phyloP scores from a whole-genome alignment of 257 asterid species.

The Solanum sejunctum region DNA sequence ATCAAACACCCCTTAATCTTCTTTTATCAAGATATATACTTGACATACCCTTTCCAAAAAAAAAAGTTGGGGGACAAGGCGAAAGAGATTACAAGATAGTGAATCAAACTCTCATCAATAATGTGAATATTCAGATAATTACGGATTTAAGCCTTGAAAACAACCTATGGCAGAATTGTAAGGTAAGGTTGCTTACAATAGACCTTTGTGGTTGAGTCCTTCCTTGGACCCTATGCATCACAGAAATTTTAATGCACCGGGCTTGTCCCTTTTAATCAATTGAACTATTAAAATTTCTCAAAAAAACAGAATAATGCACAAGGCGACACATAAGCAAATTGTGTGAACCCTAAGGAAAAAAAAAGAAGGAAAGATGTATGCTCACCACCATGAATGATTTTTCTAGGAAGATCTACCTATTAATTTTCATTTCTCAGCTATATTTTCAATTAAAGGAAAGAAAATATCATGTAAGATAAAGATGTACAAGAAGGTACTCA shows the following conservation, averaged over 20 bases:
- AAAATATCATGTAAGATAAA: not conserved
- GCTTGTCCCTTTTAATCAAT: no score
- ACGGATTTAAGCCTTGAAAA: no score
- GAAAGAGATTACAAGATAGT: not conserved
- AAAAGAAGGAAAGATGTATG: not conserved
- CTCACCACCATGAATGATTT: not conserved
- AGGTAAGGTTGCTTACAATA: no score
- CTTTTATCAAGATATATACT: not conserved
- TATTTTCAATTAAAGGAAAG: not conserved
- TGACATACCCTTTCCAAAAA: not conserved
- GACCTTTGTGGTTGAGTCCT: no score
- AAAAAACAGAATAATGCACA: not conserved
- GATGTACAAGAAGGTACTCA: not conserved
- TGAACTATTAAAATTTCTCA: not conserved
- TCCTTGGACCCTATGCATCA: no score
- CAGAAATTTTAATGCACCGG: no score
- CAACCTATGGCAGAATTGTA: no score
- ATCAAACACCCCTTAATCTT: no score
- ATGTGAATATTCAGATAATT: not conserved
- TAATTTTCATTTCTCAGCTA: not conserved
- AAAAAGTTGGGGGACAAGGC: not conserved
- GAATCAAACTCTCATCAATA: accelerated
- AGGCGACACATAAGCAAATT: not conserved
- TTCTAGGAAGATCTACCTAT: not conserved
- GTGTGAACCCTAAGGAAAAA: not conserved